Base-by-base conservation (phyloP, 345 rosid genomes). In the Populus deltoides region DNA sequence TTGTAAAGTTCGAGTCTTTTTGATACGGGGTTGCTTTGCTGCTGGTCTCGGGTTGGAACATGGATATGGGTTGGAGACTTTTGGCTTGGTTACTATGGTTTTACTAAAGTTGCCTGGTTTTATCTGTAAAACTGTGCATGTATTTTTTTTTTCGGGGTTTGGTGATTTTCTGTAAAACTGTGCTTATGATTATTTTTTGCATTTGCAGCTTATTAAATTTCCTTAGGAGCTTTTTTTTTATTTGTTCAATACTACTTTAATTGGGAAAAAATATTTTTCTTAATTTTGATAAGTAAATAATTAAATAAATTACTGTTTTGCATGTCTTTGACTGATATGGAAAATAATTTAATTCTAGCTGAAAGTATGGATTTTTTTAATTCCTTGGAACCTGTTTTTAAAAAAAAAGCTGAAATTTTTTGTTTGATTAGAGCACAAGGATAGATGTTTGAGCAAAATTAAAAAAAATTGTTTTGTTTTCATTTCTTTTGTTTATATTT, bases 51-150 rank as follows among this genome's bases (percentile, higher is more conserved):
- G 84, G 71, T 75, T 82, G 33, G 27, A 66, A 65, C 77, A 85
- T 85, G 86, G 86, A 81, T 87, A 82, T 77, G 87, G 82, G 25
- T 61, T 74, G 75, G 49, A 45, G 33, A 24, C 11, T 77, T 77
- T 57, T 53, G 71, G 22, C 24, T 24, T 25, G 49, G 15, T 65
- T 10, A 36, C 47, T 20, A 71, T 49, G 27, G 4, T 61, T 61
- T 69, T 29, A 57, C 61, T 25, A 49, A 9, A 55, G 68, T 39
- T 69, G 41, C 68, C 57, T 43, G 66, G 55, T 57, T 27, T n/a
- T 39, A 45, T 70, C 18, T 29, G 31, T 29, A 29, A 31, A 31
- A 31, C 31, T 7, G 7, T 55, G n/a, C 62, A 17, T 70, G 73
- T 31, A 57, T 70, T 35, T 35, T 38, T 39, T 62, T 70, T 39